Percentiles rank a stretch among this genome's conserved stretches.
Evolutionary conservation across 73 alveolate species (phyloP).

Genomic region (Blepharisma japonicum): DNA sequence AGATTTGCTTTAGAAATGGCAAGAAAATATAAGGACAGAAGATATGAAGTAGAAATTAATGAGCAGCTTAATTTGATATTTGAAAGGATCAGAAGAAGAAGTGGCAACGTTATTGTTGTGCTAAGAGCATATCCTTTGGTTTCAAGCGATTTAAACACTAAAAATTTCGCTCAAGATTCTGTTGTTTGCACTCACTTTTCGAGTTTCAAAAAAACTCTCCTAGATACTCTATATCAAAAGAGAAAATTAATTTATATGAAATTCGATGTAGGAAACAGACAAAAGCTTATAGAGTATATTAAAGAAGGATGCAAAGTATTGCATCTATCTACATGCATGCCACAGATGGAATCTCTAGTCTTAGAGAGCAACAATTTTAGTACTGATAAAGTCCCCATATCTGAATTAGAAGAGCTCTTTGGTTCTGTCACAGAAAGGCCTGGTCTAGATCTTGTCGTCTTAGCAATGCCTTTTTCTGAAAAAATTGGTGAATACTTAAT

Average conservation of each 20-base stretch:
- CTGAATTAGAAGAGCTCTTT: neutral
- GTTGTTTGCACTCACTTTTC: neutral
- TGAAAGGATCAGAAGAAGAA: too few species aligned
- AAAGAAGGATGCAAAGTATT: neutral
- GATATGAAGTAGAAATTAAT: too few species aligned
- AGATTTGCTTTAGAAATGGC: too few species aligned
- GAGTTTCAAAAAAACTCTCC: neutral
- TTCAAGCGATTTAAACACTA: neutral
- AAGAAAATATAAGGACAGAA: too few species aligned
- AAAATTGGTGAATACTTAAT: neutral
- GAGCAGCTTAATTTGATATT: too few species aligned
- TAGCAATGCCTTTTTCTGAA: neutral
- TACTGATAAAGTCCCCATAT: neutral
- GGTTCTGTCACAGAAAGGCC: neutral
- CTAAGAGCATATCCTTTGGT: neutral
- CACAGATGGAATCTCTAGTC: neutral
- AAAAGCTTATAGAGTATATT: neutral
- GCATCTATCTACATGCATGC: constrained; percentile 1
- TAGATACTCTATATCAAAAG: neutral
- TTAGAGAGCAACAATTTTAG: neutral
- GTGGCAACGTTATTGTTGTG: neutral
- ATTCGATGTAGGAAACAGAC: neutral
- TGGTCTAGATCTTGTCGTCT: neutral
- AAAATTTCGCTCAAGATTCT: neutral
- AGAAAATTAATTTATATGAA: neutral